phyloP scores from a whole-genome alignment of 495 filamentous ascomycete genomes.

The Trichoderma reesei region DNA sequence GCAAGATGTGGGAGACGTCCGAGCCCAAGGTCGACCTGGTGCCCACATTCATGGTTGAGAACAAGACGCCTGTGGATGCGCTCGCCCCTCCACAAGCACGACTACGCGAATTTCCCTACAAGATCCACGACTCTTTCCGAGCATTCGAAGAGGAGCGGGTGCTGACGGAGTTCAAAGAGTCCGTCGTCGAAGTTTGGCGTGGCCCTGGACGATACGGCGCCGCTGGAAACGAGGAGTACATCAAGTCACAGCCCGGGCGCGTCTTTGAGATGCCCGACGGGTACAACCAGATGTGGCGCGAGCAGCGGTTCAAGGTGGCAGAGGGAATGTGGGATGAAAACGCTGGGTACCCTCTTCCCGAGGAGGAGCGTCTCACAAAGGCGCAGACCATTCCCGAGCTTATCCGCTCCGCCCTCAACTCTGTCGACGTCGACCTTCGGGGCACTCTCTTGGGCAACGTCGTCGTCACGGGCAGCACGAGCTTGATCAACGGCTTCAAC shows the following conservation, averaged over 20 bases:
- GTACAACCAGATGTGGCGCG: conserved; percentile 84
- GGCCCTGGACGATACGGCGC: conserved; percentile 60
- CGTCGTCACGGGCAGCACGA: conserved; percentile 84
- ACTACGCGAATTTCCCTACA: conserved; percentile 49
- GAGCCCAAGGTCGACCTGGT: conserved; percentile 73
- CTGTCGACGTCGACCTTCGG: conserved; percentile 83
- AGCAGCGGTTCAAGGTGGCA: conserved; percentile 71
- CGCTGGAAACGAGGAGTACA: conserved; percentile 56
- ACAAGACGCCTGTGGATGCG: conserved; percentile 82
- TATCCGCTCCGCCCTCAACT: conserved; percentile 63
- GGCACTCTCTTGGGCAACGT: conserved; percentile 74
- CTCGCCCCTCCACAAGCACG: conserved; percentile 55
- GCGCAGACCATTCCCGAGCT: conserved; percentile 70
- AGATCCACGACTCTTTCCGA: conserved; percentile 64
- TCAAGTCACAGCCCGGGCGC: conserved; percentile 53
- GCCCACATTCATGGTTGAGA: conserved; percentile 77
- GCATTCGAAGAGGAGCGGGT: conserved; percentile 84
- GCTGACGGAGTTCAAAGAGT: conserved; percentile 93
- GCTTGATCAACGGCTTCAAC: conserved; percentile 77
- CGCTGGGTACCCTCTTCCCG: conserved; percentile 42
- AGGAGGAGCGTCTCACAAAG: conserved; percentile 37
- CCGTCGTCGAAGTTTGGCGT: conserved; percentile 87
- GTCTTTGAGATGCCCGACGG: conserved; percentile 97
- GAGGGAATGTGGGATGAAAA: conserved; percentile 85
- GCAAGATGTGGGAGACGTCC: conserved; percentile 60